phyloP scores from a whole-genome alignment of 1,139 yeast species.

The Hyphopichia wangnamkhiaoensis region DNA sequence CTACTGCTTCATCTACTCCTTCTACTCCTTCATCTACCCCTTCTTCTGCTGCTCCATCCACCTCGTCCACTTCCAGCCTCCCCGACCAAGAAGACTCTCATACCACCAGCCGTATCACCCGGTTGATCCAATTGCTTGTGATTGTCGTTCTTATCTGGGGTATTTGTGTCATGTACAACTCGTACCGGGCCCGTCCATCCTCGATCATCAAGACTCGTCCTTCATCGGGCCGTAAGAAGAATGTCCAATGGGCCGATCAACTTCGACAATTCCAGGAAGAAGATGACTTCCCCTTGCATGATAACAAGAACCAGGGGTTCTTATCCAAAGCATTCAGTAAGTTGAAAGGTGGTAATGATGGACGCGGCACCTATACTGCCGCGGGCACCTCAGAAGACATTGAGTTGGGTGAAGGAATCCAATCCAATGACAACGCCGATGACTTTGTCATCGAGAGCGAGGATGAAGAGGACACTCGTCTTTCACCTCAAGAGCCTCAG shows the following conservation, averaged over 20 bases:
- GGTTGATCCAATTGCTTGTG: constrained; percentile 45
- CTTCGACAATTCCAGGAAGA: constrained; percentile 36
- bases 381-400: constrained; percentile 32
- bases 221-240: constrained; percentile 45
- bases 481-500: no score
- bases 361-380: constrained; percentile 27
- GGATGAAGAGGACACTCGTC: constrained; percentile 44
- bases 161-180: constrained; percentile 36
- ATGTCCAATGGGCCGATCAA: constrained; percentile 63
- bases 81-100: constrained; percentile 11
- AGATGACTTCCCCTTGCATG: constrained; percentile 21
- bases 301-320: constrained; percentile 25
- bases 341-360: constrained; percentile 30
- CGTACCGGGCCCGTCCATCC: constrained; percentile 43
- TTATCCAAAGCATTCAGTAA: constrained; percentile 42
- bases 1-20: constrained; percentile 6
- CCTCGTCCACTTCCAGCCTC: constrained; percentile 8
- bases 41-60: background rate
- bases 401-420: constrained; percentile 35
- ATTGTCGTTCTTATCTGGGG: constrained; percentile 47
- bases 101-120: constrained; percentile 32
- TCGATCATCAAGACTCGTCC: constrained; percentile 42
- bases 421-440: constrained; percentile 10
- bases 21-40: constrained; percentile 1
- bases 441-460: constrained; percentile 49